Base-by-base conservation (phyloP, 768 basidiomycete genomes). In the Lyophyllum decastes region DNA sequence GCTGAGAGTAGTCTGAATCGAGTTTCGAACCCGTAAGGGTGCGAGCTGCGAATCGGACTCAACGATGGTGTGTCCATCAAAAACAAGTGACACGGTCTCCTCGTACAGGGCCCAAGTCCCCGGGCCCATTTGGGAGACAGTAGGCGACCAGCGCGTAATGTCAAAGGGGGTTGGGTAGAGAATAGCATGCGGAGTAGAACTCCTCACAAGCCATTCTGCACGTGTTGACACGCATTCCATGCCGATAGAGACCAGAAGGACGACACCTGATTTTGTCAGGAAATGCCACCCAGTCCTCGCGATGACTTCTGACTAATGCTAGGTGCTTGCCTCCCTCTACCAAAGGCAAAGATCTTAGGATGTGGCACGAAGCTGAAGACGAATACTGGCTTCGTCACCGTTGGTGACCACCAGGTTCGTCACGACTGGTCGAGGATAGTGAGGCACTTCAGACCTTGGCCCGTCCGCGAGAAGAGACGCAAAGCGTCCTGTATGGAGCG, bases 371-470 rank as follows among this genome's bases (percentile, higher is more conserved):
- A 33, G 33, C 34, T 33, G n/a, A n/a, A n/a, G 59, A 57, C 49
- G 63, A 41, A 58, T 72, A 68, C 72, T 72, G 73, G 70, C 68
- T 71, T 56, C 65, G 66, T 64, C 67, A 66, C 60, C 55, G 57
- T 58, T 56, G 21, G 43, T 72, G 57, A 65, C 40, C 53, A 58
- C 63, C 50, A 54, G 65, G 55, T 65, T 62, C 73, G 49, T 70
- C 67, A 67, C 71, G 59, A 68, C 56, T 72, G 48, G 67, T 70
- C 59, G 17, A 67, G 59, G 64, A 62, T 64, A 68, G 66, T 45
- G 49, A 14, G 57, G 64, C 72, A 66, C 22, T 72, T 74, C 73
- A 76, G 71, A 74, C 74, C 72, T 76, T 74, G 66, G 67, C 73
- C 72, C 72, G 68, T 73, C 73, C 72, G 69, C 65, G 57, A 71